Base-by-base conservation (phyloP, 257 asterid species). In the Ophiorrhiza pumila region DNA sequence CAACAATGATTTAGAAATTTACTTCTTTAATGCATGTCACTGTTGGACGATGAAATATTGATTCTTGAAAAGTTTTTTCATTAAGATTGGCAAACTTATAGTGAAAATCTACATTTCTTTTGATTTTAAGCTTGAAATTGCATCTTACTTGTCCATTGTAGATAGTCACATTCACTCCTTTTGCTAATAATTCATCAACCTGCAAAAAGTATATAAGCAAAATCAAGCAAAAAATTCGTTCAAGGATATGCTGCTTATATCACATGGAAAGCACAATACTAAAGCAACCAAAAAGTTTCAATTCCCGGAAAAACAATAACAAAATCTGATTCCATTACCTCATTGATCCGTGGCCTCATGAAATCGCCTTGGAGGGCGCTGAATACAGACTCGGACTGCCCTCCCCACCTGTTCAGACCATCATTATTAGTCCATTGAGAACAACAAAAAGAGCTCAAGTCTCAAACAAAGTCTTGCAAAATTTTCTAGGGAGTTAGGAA, bases 101-200 rank as follows among this genome's bases (percentile, higher is more conserved):
- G 35, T 45, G 63, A 12, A 57, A 8, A 39, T 9, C 20, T 52
- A 5, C 39, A 50, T 4, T 15, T 41, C 57, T 46, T 43, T 35
- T 56, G 73, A n/a, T 46, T 46, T 20, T 45, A 68, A 34, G 61
- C 68, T 53, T 59, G 57, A 20, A 22, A 35, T 8, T 34, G 0
- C 14, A 25, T 50, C 93, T 71, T 85, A 94, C 99, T 77, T 94
- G 99, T n/a, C 99, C 99, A 82, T 83, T 91, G 72, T 91, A 94
- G 60, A 94, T 61, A 0, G 97, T 91, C 31, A 94, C 68, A 82
- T 91, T 85, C 70, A 94, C 96, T 68, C 99, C 99, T 78, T 83
- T 90, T 9, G 92, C 88, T 56, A 94, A 84, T 50, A 94, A 67
- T 73, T 87, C 83, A 87, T 86, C 99, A 20, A 93, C 98, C 98